These are phyloP conservation scores for Castanea crenata DNA, from an alignment of 306 rosid species.

Conservation along the genomic window DNA sequence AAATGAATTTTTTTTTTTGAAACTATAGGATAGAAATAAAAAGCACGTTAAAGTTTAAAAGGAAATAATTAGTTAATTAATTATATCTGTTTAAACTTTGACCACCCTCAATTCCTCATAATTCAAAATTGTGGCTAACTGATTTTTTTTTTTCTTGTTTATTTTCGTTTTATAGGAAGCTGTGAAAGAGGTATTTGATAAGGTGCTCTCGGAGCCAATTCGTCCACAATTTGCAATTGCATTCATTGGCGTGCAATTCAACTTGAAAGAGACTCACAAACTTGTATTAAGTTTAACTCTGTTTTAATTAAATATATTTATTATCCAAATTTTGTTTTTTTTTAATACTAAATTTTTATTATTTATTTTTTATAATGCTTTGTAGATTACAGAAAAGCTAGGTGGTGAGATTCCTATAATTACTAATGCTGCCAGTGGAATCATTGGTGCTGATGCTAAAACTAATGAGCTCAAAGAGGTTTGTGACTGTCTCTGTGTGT, in stretches of 20 bases:
- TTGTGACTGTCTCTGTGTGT: no score
- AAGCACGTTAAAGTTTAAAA: no score
- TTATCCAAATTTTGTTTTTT: no score
- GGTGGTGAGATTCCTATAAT: constrained; percentile 23
- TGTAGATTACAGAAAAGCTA: constrained; percentile 16
- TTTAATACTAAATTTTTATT: no score
- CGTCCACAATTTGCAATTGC: constrained; percentile 50
- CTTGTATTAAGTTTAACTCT: constrained; percentile 3
- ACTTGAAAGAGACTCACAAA: constrained; percentile 16
- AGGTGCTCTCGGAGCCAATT: constrained; percentile 48
- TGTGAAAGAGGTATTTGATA: constrained; percentile 42
- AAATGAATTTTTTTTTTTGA: no score
- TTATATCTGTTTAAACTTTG: no score
- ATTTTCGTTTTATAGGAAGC: constrained; percentile 33
- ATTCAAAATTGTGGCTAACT: background rate
- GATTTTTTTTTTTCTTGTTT: background rate
- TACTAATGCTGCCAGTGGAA: constrained; percentile 23
- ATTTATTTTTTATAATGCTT: background rate
- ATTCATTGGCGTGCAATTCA: constrained; percentile 22
- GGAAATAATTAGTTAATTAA: no score
- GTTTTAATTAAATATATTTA: background rate
- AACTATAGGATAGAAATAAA: no score
- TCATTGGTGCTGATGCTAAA: constrained; percentile 21
- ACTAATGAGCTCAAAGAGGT: constrained; percentile 19
- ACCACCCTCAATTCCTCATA: no score